Conservation (phyloP, 441 rosid species). For the Syzygium syzygioides region DNA sequence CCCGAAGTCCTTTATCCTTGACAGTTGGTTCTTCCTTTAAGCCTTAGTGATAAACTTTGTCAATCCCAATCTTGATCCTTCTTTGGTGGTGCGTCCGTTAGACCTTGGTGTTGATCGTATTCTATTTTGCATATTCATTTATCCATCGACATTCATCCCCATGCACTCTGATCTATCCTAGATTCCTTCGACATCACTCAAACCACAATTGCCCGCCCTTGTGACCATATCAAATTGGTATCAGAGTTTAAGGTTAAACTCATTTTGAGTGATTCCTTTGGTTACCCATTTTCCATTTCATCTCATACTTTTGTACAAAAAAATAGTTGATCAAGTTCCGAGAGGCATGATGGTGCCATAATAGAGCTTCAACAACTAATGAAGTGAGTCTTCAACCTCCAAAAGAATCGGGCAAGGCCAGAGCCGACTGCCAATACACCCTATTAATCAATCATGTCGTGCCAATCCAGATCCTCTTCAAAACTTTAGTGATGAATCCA, state of each 20-base stretch:
- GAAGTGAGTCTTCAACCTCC: not conserved
- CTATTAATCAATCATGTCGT: too few species aligned
- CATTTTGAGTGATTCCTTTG: not conserved
- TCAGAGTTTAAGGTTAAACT: too few species aligned
- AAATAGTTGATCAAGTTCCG: not conserved
- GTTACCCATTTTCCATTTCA: not conserved
- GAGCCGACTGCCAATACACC: fast-evolving
- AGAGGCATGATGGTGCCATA: not conserved
- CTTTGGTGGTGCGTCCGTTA: not conserved
- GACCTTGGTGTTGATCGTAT: fast-evolving
- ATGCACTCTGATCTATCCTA: not conserved
- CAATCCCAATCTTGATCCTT: not conserved
- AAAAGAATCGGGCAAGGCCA: fast-evolving
- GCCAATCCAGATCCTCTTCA: not conserved
- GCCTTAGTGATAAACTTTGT: too few species aligned
- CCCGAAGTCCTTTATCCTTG: too few species aligned
- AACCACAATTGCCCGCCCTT: not conserved
- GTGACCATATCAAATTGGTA: not conserved
- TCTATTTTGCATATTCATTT: not conserved
- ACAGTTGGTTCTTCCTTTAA: too few species aligned
- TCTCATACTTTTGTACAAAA: not conserved
- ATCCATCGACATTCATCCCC: not conserved
- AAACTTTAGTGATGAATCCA: not conserved
- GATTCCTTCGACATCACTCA: not conserved
- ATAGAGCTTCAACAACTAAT: not conserved